A percentile compares a stretch with the other conserved stretches of the same genome.
phyloP scores from a whole-genome alignment of 2,329 filamentous ascomycete genomes.

The Cercospora zeae-maydis region DNA sequence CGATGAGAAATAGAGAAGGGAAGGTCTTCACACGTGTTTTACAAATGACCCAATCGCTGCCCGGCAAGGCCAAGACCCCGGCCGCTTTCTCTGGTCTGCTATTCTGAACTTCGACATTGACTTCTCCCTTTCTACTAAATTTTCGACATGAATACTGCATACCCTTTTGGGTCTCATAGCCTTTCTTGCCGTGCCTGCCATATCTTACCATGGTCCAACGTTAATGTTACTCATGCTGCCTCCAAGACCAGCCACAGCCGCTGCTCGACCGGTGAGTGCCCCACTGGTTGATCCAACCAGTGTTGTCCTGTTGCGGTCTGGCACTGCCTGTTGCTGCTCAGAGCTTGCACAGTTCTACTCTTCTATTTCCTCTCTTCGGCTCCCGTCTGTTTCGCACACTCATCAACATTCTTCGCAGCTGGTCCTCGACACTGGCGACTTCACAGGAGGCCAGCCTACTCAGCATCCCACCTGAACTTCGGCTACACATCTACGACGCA shows the following conservation, averaged over 20 bases:
- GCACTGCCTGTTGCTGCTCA: not conserved
- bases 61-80: not conserved
- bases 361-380: not conserved
- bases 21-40: not conserved
- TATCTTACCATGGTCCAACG: too few species aligned
- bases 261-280: not conserved
- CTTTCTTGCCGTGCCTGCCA: too few species aligned
- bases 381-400: not conserved
- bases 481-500: not conserved
- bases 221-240: not conserved
- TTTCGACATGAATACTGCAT: too few species aligned
- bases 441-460: not conserved
- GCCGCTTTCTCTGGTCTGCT: not conserved
- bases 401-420: not conserved
- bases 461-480: not conserved
- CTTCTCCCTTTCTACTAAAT: too few species aligned
- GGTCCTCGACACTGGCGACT: not conserved
- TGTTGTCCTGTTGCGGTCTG: not conserved
- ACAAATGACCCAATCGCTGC: not conserved
- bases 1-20: not conserved
- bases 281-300: not conserved
- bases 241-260: not conserved
- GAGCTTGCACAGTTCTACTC: not conserved
- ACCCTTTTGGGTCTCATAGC: too few species aligned
- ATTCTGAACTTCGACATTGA: too few species aligned